Conservation (phyloP, 2,329 filamentous ascomycete genomes). For the Apiospora hydei region DNA sequence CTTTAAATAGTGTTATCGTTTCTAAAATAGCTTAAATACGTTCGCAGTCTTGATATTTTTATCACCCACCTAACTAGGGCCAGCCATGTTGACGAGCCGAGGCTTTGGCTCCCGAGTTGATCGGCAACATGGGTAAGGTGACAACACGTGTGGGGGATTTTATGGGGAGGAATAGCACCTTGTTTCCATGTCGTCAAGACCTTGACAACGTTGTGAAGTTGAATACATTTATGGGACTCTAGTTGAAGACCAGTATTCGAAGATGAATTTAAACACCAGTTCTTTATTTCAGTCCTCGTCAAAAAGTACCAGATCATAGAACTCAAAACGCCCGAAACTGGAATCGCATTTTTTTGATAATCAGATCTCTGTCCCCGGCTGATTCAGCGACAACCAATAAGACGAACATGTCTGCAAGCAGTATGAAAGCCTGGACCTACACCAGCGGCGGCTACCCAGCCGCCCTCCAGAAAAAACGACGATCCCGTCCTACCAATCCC, state of each 20-base stretch:
- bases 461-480: constrained; percentile 22
- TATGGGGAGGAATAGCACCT: not conserved
- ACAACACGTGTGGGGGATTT: not conserved
- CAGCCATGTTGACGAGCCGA: not conserved
- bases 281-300: not conserved
- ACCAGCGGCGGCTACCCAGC: constrained; percentile 26
- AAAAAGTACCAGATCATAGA: not conserved
- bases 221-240: not conserved
- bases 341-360: too few species aligned
- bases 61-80: not conserved
- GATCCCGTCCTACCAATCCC: constrained; percentile 4
- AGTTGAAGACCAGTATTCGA: not conserved
- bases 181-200: not conserved
- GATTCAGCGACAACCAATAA: too few species aligned
- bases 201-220: not conserved
- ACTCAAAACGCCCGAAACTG: too few species aligned
- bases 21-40: too few species aligned
- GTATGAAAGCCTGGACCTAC: constrained; percentile 27
- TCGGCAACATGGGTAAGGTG: constrained; percentile 16
- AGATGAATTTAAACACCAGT: not conserved
- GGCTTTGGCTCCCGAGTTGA: not conserved
- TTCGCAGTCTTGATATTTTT: too few species aligned
- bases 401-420: not conserved
- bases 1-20: too few species aligned
- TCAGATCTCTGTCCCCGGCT: too few species aligned